Conservation (phyloP, 805 yeast species). For the Scheffersomyces coipomensis region DNA sequence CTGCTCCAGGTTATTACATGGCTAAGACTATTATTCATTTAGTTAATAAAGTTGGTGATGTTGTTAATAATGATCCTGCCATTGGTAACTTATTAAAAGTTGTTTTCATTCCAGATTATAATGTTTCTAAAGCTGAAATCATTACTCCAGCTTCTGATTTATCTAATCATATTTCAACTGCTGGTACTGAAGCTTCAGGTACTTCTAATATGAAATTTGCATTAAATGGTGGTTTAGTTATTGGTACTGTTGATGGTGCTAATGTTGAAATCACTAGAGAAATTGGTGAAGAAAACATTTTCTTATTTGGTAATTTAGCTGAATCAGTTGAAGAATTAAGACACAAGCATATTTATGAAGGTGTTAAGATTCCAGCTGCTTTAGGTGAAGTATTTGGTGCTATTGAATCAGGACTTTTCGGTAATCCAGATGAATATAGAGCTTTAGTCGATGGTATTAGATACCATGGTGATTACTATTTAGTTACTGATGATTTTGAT, state of each 20-base stretch:
- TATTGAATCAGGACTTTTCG: conserved; percentile 70
- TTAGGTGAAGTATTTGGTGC: conserved; percentile 62
- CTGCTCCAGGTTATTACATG: conserved; percentile 97
- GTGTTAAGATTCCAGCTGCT: conserved; percentile 56
- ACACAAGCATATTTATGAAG: conserved; percentile 65
- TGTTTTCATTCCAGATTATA: conserved; percentile 87
- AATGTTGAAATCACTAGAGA: conserved; percentile 93
- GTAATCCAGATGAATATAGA: conserved; percentile 64
- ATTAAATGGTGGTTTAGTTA: conserved; percentile 87
- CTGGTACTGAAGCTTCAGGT: conserved; percentile 97
- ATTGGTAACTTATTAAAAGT: conserved; percentile 78
- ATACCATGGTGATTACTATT: conserved; percentile 78
- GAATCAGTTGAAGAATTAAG: conserved; percentile 88
- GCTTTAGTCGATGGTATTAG: conserved; percentile 68
- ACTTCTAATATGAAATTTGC: conserved; percentile 96
- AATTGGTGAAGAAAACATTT: conserved; percentile 89
- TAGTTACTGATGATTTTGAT: conserved; percentile 87
- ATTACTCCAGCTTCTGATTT: conserved; percentile 88
- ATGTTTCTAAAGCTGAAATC: conserved; percentile 90
- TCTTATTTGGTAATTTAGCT: conserved; percentile 85
- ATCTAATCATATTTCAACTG: conserved; percentile 92
- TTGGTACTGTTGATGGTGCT: conserved; percentile 97
- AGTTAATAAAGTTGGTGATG: conserved; percentile 76
- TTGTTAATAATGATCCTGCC: conserved; percentile 74
- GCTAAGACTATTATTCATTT: conserved; percentile 88